Percentiles rank a stretch among this genome's conserved stretches.
phyloP scores from a whole-genome alignment of 805 yeast species.

The Pichia sporocuriosa region DNA sequence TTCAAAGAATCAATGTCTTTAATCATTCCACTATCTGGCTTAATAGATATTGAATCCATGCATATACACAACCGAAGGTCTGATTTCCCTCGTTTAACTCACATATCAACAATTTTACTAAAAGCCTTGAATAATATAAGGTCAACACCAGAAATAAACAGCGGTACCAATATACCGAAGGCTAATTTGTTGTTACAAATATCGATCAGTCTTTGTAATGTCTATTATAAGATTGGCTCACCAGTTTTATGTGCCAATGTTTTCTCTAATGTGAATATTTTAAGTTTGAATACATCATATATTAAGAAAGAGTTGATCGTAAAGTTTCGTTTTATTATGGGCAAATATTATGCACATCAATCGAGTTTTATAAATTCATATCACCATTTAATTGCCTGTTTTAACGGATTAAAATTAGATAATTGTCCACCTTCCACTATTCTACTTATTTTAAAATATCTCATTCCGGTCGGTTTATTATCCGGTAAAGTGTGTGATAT shows the following conservation, averaged over 20 bases:
- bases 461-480: slow-evolving; percentile 46
- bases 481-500: slow-evolving; percentile 46
- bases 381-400: slow-evolving; percentile 46
- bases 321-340: slow-evolving; percentile 47
- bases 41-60: slow-evolving; percentile 37
- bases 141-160: slow-evolving; percentile 35
- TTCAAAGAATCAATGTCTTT: slow-evolving; percentile 32
- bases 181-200: slow-evolving; percentile 42
- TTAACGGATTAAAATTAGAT: slow-evolving; percentile 21
- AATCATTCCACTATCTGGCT: slow-evolving; percentile 40
- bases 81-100: slow-evolving; percentile 38
- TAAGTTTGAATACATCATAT: slow-evolving; percentile 36
- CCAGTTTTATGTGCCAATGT: slow-evolving; percentile 57
- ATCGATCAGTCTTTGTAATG: slow-evolving; percentile 42
- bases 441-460: slow-evolving; percentile 34
- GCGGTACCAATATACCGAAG: slow-evolving; percentile 29
- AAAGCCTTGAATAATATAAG: slow-evolving; percentile 46
- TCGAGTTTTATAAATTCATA: slow-evolving; percentile 41
- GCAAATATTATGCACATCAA: slow-evolving; percentile 48
- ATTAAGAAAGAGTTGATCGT: slow-evolving; percentile 40
- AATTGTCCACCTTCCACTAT: slow-evolving; percentile 13
- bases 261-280: slow-evolving; percentile 51
- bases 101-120: slow-evolving; percentile 41
- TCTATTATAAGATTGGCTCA: slow-evolving; percentile 46
- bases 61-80: slow-evolving; percentile 26